Conservation (phyloP, 164 flowering plant species). For the Hamamelis virginiana region DNA sequence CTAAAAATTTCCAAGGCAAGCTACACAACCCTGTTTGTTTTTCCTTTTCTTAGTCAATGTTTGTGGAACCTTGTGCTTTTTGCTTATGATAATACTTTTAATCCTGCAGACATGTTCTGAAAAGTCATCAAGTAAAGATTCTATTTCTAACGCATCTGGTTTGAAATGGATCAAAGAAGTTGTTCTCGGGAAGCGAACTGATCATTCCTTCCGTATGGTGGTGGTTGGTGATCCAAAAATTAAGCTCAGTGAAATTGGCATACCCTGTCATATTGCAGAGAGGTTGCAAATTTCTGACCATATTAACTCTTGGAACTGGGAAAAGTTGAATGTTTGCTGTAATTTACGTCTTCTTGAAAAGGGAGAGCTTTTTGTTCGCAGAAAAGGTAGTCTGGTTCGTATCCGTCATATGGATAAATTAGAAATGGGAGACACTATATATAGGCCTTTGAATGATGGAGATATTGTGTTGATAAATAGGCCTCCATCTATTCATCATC, state of each 20-base stretch:
- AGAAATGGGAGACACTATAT: conserved; percentile 51
- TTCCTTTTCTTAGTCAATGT: background rate
- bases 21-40: background rate
- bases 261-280: conserved; percentile 69
- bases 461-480: conserved; percentile 77
- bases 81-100: conserved; percentile 11
- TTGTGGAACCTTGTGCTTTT: background rate
- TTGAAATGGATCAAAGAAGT: conserved; percentile 76
- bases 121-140: conserved; percentile 23
- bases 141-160: conserved; percentile 39
- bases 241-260: conserved; percentile 73
- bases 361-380: conserved; percentile 45
- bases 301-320: conserved; percentile 59
- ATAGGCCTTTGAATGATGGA: conserved; percentile 70
- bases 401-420: conserved; percentile 29
- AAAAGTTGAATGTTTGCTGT: conserved; percentile 34
- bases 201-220: conserved; percentile 80
- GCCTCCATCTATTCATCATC: conserved; percentile 95
- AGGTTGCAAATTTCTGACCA: conserved; percentile 55
- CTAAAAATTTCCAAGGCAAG: conserved; percentile 77
- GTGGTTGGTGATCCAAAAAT: conserved; percentile 86
- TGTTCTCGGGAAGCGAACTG: conserved; percentile 72
- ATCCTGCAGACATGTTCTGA: conserved; percentile 53
- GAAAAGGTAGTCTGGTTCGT: conserved; percentile 40
- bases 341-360: conserved; percentile 43